Percentiles rank a stretch among this genome's conserved stretches.
These are phyloP conservation scores for Bipolaris sorokiniana DNA, from an alignment of 2,329 filamentous ascomycete species.

Conservation along the genomic window DNA sequence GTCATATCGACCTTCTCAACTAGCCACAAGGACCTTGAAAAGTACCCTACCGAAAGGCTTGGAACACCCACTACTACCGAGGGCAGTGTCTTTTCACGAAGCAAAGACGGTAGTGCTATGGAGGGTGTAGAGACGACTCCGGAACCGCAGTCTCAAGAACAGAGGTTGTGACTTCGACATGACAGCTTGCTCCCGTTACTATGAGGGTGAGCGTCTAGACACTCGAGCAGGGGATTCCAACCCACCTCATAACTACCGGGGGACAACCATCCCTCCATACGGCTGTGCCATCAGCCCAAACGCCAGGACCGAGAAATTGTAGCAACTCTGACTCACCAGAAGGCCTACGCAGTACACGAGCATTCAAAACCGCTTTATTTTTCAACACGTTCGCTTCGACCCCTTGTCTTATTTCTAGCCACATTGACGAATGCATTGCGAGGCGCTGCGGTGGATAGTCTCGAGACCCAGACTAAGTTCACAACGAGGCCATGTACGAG, in stretches of 20 bases:
- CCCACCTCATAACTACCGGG: not conserved
- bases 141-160: slow-evolving; percentile 18
- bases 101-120: slow-evolving; percentile 33
- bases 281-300: not conserved
- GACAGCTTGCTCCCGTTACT: not conserved
- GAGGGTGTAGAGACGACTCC: slow-evolving; percentile 33
- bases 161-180: slow-evolving; percentile 17
- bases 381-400: slow-evolving; percentile 45
- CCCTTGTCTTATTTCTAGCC: slow-evolving; percentile 34
- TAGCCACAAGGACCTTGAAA: slow-evolving; percentile 58
- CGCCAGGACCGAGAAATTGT: not conserved
- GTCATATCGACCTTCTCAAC: slow-evolving; percentile 60
- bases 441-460: not conserved
- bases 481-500: not conserved
- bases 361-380: not conserved
- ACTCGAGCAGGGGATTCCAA: not conserved
- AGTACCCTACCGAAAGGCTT: slow-evolving; percentile 52
- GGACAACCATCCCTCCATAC: not conserved
- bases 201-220: not conserved
- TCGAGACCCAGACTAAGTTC: not conserved
- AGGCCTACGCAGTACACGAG: not conserved
- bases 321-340: not conserved
- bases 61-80: slow-evolving; percentile 46
- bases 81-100: slow-evolving; percentile 25
- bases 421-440: slow-evolving; percentile 28